Percentiles rank a stretch among this genome's conserved stretches.
Evolutionary conservation across 768 basidiomycete species (phyloP).

Genomic region (Zangia roseola): DNA sequence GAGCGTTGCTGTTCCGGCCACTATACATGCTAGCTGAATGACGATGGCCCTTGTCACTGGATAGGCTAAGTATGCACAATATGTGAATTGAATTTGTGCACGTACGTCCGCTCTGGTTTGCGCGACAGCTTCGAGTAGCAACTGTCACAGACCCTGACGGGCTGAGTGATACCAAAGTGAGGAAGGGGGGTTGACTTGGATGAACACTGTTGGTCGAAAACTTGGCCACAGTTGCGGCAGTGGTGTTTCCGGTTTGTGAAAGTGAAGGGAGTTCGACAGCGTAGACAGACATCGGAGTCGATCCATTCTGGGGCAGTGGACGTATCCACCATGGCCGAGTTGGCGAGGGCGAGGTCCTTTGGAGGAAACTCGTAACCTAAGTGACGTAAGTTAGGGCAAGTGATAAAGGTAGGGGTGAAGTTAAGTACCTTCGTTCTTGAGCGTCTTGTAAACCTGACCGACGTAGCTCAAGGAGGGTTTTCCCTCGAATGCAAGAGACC

Average conservation of each 20-base stretch:
- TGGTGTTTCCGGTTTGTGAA: conserved; percentile 99
- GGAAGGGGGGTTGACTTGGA: conserved; percentile 82
- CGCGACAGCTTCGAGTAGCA: conserved; percentile 78
- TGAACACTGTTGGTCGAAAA: conserved; percentile 94
- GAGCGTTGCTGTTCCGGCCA: conserved; percentile 53
- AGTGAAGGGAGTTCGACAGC: conserved; percentile 86
- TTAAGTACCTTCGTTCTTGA: conserved; percentile 76
- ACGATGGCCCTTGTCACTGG: conserved; percentile 49
- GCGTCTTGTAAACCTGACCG: conserved; percentile 73
- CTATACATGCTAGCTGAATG: conserved; percentile 55
- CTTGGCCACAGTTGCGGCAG: conserved; percentile 95
- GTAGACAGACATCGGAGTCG: conserved; percentile 91
- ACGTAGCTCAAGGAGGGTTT: conserved; percentile 74
- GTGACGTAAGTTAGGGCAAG: neutral
- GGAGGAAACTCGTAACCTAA: conserved; percentile 85
- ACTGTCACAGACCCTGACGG: conserved; percentile 91
- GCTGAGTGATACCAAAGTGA: conserved; percentile 89
- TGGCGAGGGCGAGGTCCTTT: conserved; percentile 64
- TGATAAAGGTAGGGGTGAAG: conserved; percentile 11
- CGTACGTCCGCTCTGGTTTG: conserved; percentile 59
- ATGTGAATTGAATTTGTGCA: conserved; percentile 1
- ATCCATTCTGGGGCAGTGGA: conserved; percentile 96
- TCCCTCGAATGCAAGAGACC: conserved; percentile 88
- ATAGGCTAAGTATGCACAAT: conserved; percentile 1
- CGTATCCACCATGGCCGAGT: conserved; percentile 86